Conservation (phyloP, 148 eudicot genomes). For the Cornus suecica region DNA sequence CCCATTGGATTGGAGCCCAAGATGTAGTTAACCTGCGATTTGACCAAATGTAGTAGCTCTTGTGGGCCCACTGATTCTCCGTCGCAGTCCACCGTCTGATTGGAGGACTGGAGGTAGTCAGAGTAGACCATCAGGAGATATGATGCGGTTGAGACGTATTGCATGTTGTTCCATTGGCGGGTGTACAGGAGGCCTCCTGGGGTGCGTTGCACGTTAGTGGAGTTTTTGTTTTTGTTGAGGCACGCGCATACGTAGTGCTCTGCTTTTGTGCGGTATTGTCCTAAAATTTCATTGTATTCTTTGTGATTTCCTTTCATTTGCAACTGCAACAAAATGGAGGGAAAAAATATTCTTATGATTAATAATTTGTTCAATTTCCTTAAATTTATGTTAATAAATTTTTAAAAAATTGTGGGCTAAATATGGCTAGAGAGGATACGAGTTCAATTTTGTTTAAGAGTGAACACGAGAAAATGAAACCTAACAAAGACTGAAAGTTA, state of each 20-base stretch:
- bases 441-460: too few relatives aligned
- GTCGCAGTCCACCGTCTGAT: conserved; percentile 34
- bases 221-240: conserved; percentile 44
- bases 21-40: conserved; percentile 58
- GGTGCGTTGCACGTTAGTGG: conserved; percentile 43
- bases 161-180: conserved; percentile 81
- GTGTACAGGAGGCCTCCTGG: conserved; percentile 61
- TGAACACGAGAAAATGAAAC: too few relatives aligned
- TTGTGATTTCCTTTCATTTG: conserved; percentile 24
- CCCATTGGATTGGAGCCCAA: conserved; percentile 61
- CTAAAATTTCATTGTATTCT: conserved; percentile 16
- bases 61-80: conserved; percentile 21
- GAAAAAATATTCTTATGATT: too few relatives aligned
- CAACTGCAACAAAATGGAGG: conserved; percentile 20
- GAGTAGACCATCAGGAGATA: conserved; percentile 56
- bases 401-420: too few relatives aligned
- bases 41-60: conserved; percentile 37
- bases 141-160: conserved; percentile 52
- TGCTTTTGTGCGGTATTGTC: conserved; percentile 39
- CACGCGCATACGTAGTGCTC: conserved; percentile 52
- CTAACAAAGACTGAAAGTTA: too few relatives aligned
- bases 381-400: too few relatives aligned
- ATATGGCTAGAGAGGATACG: too few relatives aligned
- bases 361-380: too few relatives aligned
- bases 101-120: conserved; percentile 30